A percentile compares a stretch with the other conserved stretches of the same genome.
Evolutionary conservation across 192 early-diverging fungal genomes (phyloP).

Genomic region (Backusella sp.): DNA sequence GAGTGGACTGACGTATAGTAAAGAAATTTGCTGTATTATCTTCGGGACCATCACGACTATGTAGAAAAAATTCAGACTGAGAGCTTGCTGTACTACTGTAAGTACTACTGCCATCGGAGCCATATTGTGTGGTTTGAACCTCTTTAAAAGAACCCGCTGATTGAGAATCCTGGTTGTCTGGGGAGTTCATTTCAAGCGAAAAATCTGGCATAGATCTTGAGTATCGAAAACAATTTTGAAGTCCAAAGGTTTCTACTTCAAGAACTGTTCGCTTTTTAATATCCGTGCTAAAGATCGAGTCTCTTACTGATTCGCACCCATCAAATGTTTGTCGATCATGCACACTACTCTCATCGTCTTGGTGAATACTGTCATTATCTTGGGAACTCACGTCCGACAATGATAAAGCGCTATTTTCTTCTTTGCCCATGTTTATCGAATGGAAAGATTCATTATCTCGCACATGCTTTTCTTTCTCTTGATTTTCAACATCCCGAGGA

Average conservation of each 20-base stretch:
- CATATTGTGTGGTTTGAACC: background rate
- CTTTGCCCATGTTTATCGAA: background rate
- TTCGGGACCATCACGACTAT: background rate
- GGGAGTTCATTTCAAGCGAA: background rate
- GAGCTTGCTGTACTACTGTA: background rate
- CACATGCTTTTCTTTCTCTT: background rate
- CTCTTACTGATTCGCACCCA: background rate
- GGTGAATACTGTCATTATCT: background rate
- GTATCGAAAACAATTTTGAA: background rate
- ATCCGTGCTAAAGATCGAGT: background rate
- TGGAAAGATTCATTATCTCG: background rate
- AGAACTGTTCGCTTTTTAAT: background rate
- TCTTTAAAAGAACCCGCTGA: background rate
- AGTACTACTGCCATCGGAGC: background rate
- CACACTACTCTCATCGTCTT: background rate
- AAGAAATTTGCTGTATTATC: background rate
- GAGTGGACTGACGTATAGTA: background rate
- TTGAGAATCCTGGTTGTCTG: background rate
- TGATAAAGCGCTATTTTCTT: background rate
- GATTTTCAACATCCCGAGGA: background rate
- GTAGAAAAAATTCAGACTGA: background rate
- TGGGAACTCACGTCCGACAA: background rate
- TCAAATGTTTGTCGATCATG: background rate
- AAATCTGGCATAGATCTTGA: constrained; percentile 2
- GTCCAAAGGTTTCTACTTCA: background rate